Evolutionary conservation across 2,329 filamentous ascomycete genomes (phyloP).

Genomic region (Arthrobotrys iridis): DNA sequence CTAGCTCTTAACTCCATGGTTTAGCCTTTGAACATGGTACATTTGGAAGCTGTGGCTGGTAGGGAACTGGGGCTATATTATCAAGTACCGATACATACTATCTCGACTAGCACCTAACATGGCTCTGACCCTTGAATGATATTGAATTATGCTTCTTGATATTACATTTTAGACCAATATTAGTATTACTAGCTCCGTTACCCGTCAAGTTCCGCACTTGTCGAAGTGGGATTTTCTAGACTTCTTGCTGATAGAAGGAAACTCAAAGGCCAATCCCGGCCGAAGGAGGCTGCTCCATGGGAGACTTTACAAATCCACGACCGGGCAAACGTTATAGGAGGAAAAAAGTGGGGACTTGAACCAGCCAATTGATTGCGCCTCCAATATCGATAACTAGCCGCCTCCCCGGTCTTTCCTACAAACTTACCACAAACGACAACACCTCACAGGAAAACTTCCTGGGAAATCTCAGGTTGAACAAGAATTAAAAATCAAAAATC

Average conservation of each 20-base stretch:
- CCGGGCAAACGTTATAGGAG: conserved; percentile 26
- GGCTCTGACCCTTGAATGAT: not conserved
- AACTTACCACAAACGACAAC: conserved; percentile 54
- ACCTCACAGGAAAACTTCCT: conserved; percentile 6
- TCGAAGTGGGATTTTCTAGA: conserved; percentile 29
- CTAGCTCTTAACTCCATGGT: conserved; percentile 9
- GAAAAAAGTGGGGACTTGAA: conserved; percentile 26
- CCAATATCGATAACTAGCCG: conserved; percentile 52
- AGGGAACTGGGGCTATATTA: not conserved
- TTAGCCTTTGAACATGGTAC: conserved; percentile 5
- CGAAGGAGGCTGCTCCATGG: conserved; percentile 5
- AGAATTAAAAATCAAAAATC: not conserved
- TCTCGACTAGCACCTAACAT: not conserved
- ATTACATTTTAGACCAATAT: conserved; percentile 20
- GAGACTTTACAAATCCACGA: conserved; percentile 6
- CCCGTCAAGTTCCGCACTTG: conserved; percentile 36
- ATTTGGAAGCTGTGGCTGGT: conserved; percentile 38
- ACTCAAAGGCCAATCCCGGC: not conserved
- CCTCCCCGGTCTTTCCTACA: conserved; percentile 25
- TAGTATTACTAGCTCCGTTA: conserved; percentile 4
- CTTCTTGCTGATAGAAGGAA: not conserved
- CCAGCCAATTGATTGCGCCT: conserved; percentile 6
- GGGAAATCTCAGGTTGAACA: not conserved
- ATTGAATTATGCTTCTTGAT: conserved; percentile 26
- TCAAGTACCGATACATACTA: conserved; percentile 42